Base-by-base conservation (phyloP, 2,329 filamentous ascomycete genomes). In the Aspergillus glaucus region DNA sequence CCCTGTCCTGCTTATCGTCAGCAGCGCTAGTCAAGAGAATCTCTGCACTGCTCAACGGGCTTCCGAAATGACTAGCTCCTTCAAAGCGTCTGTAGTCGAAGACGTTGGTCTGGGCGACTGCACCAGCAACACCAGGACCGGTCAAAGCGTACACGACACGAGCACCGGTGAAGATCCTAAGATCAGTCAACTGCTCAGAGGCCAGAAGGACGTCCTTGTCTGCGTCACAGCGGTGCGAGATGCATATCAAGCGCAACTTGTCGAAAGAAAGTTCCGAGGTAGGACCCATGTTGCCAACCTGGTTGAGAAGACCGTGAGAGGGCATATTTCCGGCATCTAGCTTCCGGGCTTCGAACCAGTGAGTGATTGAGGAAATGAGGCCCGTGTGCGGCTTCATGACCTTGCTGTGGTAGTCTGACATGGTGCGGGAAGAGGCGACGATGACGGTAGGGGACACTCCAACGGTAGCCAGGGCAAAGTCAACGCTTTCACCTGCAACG, bases 61-160 rank as follows among this genome's bases (percentile, higher is more conserved):
- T 77, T 3, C 93, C 93, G 62, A 97, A 95, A 66, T 95, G 90
- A 50, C 69, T 75, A 42, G 73, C 70, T 41, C 69, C 69, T 10
- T 56, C 53, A 15, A 69, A 66, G 32, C 69, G 70, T 44, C 92
- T 77, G 67, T 97, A 97, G 65, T 97, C 92, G 63, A 88, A 94
- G 36, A 91, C 78, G 52, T 88, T 84, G 6, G 88, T 95, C 71
- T 97, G 92, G 1, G 86, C 76, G n/a, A 95, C 81, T 1, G 91
- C 86, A 34, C 93, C 93, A 2, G 91, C 92, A n/a, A 97, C 87
- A 52, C 82, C 81, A 21, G 88, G 76, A 1, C 87, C 84, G 15
- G 89, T 87, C 47, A 98, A 76, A 3, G 90, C 91, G 67, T 97
- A 95, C 45, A 94, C 77, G 49, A 96, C 77, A 45, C 89, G 82